A percentile compares a stretch with the other conserved stretches of the same genome.
These are phyloP conservation scores for Daedalea quercina DNA, from an alignment of 768 basidiomycete species.

Conservation along the genomic window DNA sequence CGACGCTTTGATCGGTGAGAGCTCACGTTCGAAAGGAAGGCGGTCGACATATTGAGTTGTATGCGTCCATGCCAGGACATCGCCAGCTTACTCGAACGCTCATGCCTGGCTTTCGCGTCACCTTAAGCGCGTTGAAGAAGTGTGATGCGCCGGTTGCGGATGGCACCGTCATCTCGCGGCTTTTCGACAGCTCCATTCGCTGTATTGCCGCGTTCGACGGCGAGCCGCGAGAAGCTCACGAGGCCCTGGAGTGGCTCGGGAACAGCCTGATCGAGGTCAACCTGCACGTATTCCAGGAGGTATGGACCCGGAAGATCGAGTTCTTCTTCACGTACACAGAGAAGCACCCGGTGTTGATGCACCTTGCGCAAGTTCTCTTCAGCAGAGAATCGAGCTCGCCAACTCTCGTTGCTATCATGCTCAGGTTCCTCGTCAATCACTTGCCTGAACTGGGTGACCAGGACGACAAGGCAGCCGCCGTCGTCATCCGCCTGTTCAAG, in stretches of 20 bases:
- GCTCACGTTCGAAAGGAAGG: not conserved
- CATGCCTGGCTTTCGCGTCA: constrained; percentile 80
- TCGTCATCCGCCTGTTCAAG: constrained; percentile 90
- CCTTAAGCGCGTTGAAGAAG: constrained; percentile 70
- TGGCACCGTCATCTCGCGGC: constrained; percentile 77
- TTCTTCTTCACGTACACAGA: constrained; percentile 81
- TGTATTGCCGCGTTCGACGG: constrained; percentile 79
- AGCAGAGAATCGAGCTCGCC: constrained; percentile 69
- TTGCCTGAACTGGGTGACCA: constrained; percentile 81
- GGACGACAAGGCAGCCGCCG: constrained; percentile 73
- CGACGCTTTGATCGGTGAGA: constrained; percentile 72
- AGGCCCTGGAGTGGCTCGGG: constrained; percentile 78
- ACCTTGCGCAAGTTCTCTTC: constrained; percentile 81
- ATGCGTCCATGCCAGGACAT: constrained; percentile 48
- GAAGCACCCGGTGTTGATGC: constrained; percentile 72
- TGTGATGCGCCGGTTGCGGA: constrained; percentile 75
- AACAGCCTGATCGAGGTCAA: constrained; percentile 78
- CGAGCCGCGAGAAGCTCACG: constrained; percentile 61
- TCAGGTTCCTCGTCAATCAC: constrained; percentile 77
- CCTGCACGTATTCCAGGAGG: constrained; percentile 89
- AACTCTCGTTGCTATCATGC: constrained; percentile 81
- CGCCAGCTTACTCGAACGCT: constrained; percentile 83
- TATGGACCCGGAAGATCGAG: constrained; percentile 90
- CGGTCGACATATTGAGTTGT: not conserved
- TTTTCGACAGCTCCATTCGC: constrained; percentile 81